Conservation (phyloP, 352 stramenopile genomes). For the Phytopythium sindhum region DNA sequence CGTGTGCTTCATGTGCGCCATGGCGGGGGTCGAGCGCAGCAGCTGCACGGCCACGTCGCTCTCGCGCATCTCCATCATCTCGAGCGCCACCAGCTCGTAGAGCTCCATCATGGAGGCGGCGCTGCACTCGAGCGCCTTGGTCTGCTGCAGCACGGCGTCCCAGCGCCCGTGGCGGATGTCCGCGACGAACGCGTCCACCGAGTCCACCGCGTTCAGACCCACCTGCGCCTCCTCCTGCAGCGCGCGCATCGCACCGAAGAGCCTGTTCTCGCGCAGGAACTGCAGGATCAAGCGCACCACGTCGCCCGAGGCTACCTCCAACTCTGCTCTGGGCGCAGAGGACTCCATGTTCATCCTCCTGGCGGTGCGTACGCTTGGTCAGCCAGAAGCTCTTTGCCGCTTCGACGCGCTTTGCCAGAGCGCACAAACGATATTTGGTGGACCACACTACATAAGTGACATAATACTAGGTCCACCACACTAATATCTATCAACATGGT, state of each 20-base stretch:
- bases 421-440: no score
- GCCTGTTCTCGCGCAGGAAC: conserved; percentile 89
- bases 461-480: not conserved
- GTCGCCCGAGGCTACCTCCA: conserved; percentile 72
- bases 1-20: conserved; percentile 46
- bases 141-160: conserved; percentile 90
- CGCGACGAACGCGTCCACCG: conserved; percentile 61
- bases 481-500: no score
- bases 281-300: conserved; percentile 90
- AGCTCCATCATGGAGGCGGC: conserved; percentile 73
- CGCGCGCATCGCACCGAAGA: conserved; percentile 76
- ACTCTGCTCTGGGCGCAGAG: conserved; percentile 20
- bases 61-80: conserved; percentile 86
- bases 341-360: not conserved
- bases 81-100: conserved; percentile 87
- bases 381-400: not conserved
- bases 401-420: not conserved
- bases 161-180: conserved; percentile 86
- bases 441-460: not conserved
- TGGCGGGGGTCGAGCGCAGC: conserved; percentile 41
- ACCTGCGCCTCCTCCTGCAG: conserved; percentile 89
- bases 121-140: conserved; percentile 64
- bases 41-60: conserved; percentile 71
- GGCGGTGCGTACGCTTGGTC: no score
- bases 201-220: conserved; percentile 86